Evolutionary conservation across 805 yeast genomes (phyloP).

Genomic region (Sporopachydermia lactativora): DNA sequence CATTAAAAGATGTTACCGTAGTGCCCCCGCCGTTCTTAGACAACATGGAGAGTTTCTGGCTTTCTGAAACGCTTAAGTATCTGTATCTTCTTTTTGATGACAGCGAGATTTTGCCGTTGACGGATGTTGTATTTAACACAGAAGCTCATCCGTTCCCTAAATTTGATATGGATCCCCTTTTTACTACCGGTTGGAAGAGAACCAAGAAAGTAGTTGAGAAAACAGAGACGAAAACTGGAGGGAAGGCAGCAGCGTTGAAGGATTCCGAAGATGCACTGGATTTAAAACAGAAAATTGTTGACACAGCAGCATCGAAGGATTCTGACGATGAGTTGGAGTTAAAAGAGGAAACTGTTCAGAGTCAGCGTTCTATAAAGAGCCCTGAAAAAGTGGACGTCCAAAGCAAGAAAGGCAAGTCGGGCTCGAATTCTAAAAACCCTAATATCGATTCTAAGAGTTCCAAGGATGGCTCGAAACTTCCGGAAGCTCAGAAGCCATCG

Average conservation of each 20-base stretch:
- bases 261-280: not conserved
- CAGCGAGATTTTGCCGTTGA: conserved; percentile 43
- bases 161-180: conserved; percentile 34
- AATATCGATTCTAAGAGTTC: not conserved
- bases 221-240: not conserved
- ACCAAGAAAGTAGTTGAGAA: not conserved
- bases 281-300: not conserved
- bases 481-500: not conserved
- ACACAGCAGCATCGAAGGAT: not conserved
- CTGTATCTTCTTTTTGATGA: conserved; percentile 68
- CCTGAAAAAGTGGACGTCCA: not conserved
- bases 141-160: conserved; percentile 92
- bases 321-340: not conserved
- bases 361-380: not conserved
- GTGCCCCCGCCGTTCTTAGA: conserved; percentile 42
- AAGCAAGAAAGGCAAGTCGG: not conserved
- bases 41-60: conserved; percentile 87
- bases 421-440: not conserved
- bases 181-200: conserved; percentile 52
- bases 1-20: conserved; percentile 50
- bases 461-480: not conserved
- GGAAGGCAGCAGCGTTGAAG: not conserved
- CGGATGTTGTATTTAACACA: conserved; percentile 68
- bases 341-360: not conserved
- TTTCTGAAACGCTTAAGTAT: conserved; percentile 80